These are phyloP conservation scores for Rosa rugosa DNA, from an alignment of 306 rosid species.

Conservation along the genomic window DNA sequence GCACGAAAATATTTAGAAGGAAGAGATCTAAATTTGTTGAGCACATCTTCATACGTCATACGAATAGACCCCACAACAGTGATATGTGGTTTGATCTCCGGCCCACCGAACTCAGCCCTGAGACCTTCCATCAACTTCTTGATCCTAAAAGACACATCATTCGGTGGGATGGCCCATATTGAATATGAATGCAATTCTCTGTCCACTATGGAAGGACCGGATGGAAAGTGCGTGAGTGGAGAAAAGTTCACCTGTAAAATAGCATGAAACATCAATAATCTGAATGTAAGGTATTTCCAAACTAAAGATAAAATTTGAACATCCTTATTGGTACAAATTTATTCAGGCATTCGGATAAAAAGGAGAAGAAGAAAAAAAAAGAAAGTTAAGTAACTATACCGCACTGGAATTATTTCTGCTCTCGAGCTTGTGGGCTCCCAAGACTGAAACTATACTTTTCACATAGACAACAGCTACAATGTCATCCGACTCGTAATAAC, in stretches of 20 bases:
- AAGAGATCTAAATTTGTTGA: conserved; percentile 50
- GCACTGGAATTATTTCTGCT: neutral
- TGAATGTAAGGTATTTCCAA: no score
- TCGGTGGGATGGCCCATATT: conserved; percentile 85
- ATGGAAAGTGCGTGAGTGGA: neutral
- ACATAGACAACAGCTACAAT: neutral
- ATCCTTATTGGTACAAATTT: neutral
- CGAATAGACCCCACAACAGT: conserved; percentile 66
- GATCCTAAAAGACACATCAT: conserved; percentile 40
- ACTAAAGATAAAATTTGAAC: neutral
- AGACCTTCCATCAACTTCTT: conserved; percentile 54
- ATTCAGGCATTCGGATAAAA: no score
- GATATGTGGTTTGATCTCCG: conserved; percentile 73
- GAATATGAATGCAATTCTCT: conserved; percentile 45
- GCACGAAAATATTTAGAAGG: conserved; percentile 34
- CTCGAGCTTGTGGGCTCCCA: neutral
- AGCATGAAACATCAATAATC: neutral
- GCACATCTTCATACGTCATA: conserved; percentile 50
- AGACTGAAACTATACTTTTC: neutral
- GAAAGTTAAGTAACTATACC: no score
- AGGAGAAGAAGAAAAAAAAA: no score
- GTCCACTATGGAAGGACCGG: neutral
- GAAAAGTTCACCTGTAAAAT: neutral
- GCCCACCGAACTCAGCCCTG: conserved; percentile 68
- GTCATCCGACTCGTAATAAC: no score